Percentiles rank a stretch among this genome's conserved stretches.
Evolutionary conservation across 768 basidiomycete genomes (phyloP).

Genomic region (Macrolepiota dolichaula): DNA sequence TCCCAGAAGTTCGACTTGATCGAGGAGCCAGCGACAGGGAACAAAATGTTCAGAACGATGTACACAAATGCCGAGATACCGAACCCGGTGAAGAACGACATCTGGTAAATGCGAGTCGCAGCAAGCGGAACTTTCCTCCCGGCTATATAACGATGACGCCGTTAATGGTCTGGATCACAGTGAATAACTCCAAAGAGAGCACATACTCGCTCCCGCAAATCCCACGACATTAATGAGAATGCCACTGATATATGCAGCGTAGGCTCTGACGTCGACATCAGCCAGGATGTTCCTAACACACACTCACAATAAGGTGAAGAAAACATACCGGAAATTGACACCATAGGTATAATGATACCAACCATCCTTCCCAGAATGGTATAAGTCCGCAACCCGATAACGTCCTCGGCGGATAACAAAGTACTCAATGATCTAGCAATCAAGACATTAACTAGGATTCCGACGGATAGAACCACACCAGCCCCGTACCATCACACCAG

Average conservation of each 20-base stretch:
- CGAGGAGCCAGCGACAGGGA: slow-evolving; percentile 53
- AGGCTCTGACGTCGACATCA: slow-evolving; percentile 39
- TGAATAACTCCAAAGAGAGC: slow-evolving; percentile 3
- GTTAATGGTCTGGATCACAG: background rate
- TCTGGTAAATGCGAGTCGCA: slow-evolving; percentile 69
- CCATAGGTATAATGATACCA: slow-evolving; percentile 80
- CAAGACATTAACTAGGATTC: background rate
- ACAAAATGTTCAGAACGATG: slow-evolving; percentile 51
- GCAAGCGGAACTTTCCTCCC: slow-evolving; percentile 60
- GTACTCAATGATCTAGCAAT: slow-evolving; percentile 67
- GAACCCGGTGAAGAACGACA: slow-evolving; percentile 87
- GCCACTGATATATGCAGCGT: slow-evolving; percentile 65
- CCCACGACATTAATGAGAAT: slow-evolving; percentile 83
- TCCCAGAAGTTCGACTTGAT: slow-evolving; percentile 42
- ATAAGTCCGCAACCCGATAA: slow-evolving; percentile 70
- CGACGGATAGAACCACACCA: background rate
- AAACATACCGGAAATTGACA: slow-evolving; percentile 60
- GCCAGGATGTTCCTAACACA: background rate
- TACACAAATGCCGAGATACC: slow-evolving; percentile 66
- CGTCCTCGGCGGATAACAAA: slow-evolving; percentile 70
- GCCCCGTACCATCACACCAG: slow-evolving; percentile 70
- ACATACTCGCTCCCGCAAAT: slow-evolving; percentile 71
- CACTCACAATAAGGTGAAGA: background rate
- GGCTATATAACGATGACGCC: slow-evolving; percentile 30
- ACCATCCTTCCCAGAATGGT: slow-evolving; percentile 48